Evolutionary conservation across 2,329 filamentous ascomycete genomes (phyloP).

Genomic region (Fusarium mundagurra): DNA sequence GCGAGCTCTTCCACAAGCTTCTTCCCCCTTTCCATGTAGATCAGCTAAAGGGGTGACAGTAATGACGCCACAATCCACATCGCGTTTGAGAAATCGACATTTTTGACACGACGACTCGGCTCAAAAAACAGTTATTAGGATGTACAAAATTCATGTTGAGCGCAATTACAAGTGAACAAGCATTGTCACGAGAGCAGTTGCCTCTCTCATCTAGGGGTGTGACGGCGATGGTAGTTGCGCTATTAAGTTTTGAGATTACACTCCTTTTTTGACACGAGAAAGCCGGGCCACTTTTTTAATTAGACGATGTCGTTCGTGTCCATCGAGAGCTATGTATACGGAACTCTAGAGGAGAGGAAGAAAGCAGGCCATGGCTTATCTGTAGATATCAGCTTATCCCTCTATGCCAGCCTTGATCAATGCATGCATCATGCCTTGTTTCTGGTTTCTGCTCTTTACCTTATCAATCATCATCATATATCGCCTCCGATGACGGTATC

Average conservation of each 20-base stretch:
- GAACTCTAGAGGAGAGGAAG: not conserved
- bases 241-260: constrained; percentile 29
- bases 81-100: not conserved
- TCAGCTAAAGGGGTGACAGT: constrained; percentile 11
- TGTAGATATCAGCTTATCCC: not conserved
- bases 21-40: constrained; percentile 15
- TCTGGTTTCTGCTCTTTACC: constrained; percentile 21
- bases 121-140: constrained; percentile 7
- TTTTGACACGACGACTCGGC: not conserved
- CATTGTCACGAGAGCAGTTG: constrained; percentile 34
- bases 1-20: not conserved
- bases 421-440: not conserved
- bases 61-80: constrained; percentile 26
- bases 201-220: constrained; percentile 25
- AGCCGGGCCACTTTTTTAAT: constrained; percentile 38
- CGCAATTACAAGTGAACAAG: constrained; percentile 15
- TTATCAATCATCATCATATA: constrained; percentile 32
- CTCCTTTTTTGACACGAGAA: constrained; percentile 33
- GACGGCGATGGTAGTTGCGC: constrained; percentile 7
- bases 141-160: constrained; percentile 5
- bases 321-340: not conserved
- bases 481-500: constrained; percentile 26
- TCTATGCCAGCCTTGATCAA: not conserved
- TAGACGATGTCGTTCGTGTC: constrained; percentile 27
- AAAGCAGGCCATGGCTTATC: not conserved